phyloP scores from a whole-genome alignment of 352 stramenopile genomes.

The Globisporangium nodosum region DNA sequence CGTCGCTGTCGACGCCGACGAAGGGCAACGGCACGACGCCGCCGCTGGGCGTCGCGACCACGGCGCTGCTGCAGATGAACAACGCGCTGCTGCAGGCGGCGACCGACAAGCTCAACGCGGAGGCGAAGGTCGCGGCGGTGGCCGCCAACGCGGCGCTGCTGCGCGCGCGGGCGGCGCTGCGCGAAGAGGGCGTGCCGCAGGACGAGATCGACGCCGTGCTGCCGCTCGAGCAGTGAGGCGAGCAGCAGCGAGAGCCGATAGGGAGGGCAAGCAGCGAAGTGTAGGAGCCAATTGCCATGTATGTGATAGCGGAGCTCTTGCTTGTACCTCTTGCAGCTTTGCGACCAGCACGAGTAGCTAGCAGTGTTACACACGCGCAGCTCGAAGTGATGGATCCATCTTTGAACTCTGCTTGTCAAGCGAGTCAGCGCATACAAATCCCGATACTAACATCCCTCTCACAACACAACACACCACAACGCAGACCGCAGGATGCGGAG shows the following conservation, averaged over 20 bases:
- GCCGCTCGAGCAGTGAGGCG: slow-evolving; percentile 3
- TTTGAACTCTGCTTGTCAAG: too few relatives aligned
- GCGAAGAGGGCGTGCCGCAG: slow-evolving; percentile 13
- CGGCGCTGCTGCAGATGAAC: slow-evolving; percentile 13
- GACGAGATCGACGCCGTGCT: slow-evolving; percentile 14
- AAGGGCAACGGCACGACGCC: background rate
- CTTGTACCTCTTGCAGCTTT: too few relatives aligned
- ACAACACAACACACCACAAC: too few relatives aligned
- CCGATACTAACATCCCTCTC: too few relatives aligned
- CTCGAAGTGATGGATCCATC: too few relatives aligned
- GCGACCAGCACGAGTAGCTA: too few relatives aligned
- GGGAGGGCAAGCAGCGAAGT: background rate
- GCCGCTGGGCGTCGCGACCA: slow-evolving; percentile 4
- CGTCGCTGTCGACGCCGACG: background rate
- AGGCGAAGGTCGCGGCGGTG: slow-evolving; percentile 11
- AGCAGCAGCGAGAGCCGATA: too few relatives aligned
- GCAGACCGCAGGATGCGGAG: too few relatives aligned
- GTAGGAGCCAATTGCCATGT: background rate
- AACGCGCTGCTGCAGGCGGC: slow-evolving; percentile 14
- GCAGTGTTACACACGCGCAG: too few relatives aligned
- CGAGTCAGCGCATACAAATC: too few relatives aligned
- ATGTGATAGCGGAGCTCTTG: too few relatives aligned
- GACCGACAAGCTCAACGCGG: slow-evolving; percentile 13
- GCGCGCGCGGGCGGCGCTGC: slow-evolving; percentile 11
- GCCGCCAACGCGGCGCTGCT: slow-evolving; percentile 13